Conservation (phyloP, 306 rosid genomes). For the Sicyos baderoa region DNA sequence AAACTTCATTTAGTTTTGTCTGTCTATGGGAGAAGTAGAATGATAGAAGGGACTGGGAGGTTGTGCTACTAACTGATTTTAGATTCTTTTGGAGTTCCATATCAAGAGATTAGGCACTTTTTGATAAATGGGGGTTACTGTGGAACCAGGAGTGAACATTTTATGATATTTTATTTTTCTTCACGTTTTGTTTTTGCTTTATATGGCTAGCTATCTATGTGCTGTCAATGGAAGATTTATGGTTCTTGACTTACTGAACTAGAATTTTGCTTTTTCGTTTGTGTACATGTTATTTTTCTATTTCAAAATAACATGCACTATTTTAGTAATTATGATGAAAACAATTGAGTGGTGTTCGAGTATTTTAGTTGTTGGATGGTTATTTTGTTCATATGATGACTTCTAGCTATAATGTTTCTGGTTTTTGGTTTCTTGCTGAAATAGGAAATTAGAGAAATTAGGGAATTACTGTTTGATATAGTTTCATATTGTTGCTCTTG, state of each 20-base stretch:
- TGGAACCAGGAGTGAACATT: neutral
- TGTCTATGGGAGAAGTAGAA: neutral
- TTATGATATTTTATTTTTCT: neutral
- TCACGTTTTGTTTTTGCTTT: neutral
- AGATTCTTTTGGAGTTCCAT: neutral
- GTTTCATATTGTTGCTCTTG: neutral
- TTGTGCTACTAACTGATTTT: neutral
- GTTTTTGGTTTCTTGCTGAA: slow-evolving; percentile 5
- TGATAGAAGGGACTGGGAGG: slow-evolving; percentile 10
- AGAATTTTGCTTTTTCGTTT: neutral
- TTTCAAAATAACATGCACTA: neutral
- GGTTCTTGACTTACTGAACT: neutral
- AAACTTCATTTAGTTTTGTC: neutral
- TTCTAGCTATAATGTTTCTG: neutral
- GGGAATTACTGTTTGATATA: neutral
- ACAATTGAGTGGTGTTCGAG: neutral
- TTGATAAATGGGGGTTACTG: neutral
- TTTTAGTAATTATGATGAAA: neutral
- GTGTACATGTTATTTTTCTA: neutral
- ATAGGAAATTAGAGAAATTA: neutral
- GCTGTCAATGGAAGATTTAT: neutral
- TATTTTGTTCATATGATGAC: neutral
- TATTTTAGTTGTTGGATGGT: neutral
- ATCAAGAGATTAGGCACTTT: neutral
- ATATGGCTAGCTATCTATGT: neutral